Percentiles rank a stretch among this genome's conserved stretches.
phyloP scores from a whole-genome alignment of 2,329 filamentous ascomycete genomes.

The Penicillium olsonii region DNA sequence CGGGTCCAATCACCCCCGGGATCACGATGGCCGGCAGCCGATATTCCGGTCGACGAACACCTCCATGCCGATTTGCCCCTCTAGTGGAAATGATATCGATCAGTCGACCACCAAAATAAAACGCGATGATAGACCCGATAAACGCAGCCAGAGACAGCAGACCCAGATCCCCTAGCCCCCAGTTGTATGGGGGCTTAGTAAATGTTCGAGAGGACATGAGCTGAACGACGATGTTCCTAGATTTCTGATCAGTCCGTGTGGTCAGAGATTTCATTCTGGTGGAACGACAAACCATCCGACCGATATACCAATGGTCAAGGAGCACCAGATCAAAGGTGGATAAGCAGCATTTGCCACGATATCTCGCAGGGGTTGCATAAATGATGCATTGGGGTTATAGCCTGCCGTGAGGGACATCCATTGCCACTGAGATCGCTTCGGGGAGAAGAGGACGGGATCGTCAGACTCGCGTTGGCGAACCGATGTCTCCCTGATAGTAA shows the following conservation, averaged over 20 bases:
- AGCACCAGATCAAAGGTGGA: constrained; percentile 29
- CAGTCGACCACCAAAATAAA: constrained; percentile 29
- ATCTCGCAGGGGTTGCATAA: constrained; percentile 23
- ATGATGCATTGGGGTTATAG: constrained; percentile 26
- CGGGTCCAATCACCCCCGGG: constrained; percentile 25
- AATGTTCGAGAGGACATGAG: constrained; percentile 29
- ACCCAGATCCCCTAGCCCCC: constrained; percentile 25
- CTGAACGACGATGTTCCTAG: constrained; percentile 34
- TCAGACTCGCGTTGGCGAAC: constrained; percentile 9
- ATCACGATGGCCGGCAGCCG: constrained; percentile 30
- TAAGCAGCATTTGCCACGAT: constrained; percentile 26
- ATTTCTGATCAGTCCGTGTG: background rate
- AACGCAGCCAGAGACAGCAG: constrained; percentile 29
- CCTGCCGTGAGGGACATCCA: constrained; percentile 27
- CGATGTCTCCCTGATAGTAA: constrained; percentile 27
- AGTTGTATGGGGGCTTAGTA: constrained; percentile 28
- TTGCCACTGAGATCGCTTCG: constrained; percentile 14
- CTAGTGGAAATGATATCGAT: constrained; percentile 32
- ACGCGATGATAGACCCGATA: constrained; percentile 27
- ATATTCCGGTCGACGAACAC: constrained; percentile 27
- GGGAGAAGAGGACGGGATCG: background rate
- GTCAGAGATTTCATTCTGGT: background rate
- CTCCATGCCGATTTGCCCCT: constrained; percentile 24
- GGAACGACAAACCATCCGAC: constrained; percentile 26
- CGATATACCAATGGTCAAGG: constrained; percentile 29